Conservation (phyloP, 495 filamentous ascomycete species). For the Penicillium lagena region DNA sequence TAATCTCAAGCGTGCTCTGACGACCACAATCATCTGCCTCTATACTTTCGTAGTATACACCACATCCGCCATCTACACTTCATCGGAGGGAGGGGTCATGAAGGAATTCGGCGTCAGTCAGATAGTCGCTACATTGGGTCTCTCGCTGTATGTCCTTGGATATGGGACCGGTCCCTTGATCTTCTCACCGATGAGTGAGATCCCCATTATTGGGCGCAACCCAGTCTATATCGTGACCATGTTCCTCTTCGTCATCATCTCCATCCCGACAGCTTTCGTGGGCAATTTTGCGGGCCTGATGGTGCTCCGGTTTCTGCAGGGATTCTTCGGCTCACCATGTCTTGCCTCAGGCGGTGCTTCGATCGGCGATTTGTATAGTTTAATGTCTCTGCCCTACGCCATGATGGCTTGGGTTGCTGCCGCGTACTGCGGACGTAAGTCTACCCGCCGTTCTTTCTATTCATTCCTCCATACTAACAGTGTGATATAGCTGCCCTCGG, state of each 20-base stretch:
- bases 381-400: conserved; percentile 47
- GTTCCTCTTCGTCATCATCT: conserved; percentile 44
- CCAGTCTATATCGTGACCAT: conserved; percentile 46
- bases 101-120: conserved; percentile 33
- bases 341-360: conserved; percentile 50
- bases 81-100: conserved; percentile 25
- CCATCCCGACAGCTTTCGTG: conserved; percentile 40
- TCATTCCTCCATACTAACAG: conserved; percentile 32
- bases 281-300: conserved; percentile 42
- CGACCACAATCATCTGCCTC: conserved; percentile 22
- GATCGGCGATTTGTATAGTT: conserved; percentile 48
- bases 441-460: neutral
- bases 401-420: conserved; percentile 49
- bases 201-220: conserved; percentile 45
- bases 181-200: conserved; percentile 43
- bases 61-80: conserved; percentile 26
- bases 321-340: conserved; percentile 49
- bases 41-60: conserved; percentile 33
- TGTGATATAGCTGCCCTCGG: conserved; percentile 46
- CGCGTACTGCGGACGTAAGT: conserved; percentile 41
- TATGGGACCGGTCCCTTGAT: conserved; percentile 42
- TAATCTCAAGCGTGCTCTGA: conserved; percentile 13
- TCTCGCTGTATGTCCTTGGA: conserved; percentile 49
- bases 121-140: conserved; percentile 35
- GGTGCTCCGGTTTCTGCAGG: conserved; percentile 46